phyloP scores from a whole-genome alignment of 306 rosid genomes.

The Heteromeles arbutifolia region DNA sequence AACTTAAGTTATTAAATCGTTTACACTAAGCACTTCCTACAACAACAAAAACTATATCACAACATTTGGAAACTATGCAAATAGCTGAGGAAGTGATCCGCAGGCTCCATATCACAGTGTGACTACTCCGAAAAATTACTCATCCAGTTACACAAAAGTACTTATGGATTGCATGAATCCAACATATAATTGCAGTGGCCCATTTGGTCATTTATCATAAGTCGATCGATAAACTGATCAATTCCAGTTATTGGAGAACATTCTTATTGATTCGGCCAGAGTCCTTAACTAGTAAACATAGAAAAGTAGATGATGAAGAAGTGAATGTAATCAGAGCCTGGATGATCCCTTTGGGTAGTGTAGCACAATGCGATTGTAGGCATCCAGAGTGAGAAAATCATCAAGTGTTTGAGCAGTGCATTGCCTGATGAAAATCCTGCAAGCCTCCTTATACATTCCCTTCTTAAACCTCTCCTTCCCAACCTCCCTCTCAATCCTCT shows the following conservation, averaged over 20 bases:
- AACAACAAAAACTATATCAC: background rate
- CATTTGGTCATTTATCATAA: background rate
- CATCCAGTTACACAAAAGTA: background rate
- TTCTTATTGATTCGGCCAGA: background rate
- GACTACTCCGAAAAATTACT: too few relatives aligned
- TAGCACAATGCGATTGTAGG: constrained; percentile 53
- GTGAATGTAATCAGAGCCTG: constrained; percentile 28
- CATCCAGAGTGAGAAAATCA: constrained; percentile 81
- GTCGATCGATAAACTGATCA: background rate
- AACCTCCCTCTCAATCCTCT: constrained; percentile 65
- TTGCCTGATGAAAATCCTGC: constrained; percentile 59
- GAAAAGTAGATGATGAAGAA: background rate
- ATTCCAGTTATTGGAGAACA: background rate
- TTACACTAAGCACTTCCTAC: background rate
- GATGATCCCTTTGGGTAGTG: constrained; percentile 48
- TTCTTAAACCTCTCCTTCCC: constrained; percentile 61
- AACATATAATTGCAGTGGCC: background rate
- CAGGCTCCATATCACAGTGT: too few relatives aligned
- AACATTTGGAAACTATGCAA: too few relatives aligned
- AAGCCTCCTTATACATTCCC: constrained; percentile 72
- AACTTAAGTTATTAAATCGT: background rate
- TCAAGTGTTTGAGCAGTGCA: constrained; percentile 65
- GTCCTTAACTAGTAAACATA: background rate
- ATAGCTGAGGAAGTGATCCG: too few relatives aligned
- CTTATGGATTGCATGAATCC: background rate